Base-by-base conservation (phyloP, 2,329 filamentous ascomycete species). In the Colletotrichum caudatum region DNA sequence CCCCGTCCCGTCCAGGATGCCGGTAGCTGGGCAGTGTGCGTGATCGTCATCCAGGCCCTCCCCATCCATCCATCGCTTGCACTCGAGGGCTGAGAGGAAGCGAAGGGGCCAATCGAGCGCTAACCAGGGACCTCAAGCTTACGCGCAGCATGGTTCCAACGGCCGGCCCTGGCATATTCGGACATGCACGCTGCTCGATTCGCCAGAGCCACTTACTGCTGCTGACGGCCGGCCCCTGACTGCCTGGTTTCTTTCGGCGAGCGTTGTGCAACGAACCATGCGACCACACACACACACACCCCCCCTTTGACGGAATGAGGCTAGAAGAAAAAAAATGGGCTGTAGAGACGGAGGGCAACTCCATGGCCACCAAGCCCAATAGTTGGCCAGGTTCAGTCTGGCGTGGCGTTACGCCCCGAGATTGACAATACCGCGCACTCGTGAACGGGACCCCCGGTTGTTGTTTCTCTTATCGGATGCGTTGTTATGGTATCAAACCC, bases 101-200 rank as follows among this genome's bases (percentile, higher is more conserved):
- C 11, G 54, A 20, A 9, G 23, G 23, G 23, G 44, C 58, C 44
- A 61, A 61, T 33, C 44, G 20, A 48, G 29, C 57, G 44, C 44
- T 58, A 62, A 71, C 53, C 16, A 54, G 59, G 63, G 59, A 68
- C 58, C 33, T 41, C 39, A 71, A 57, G 50, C 58, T 58, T 50
- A 9, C 6, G 35, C 35, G 35, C 35, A 35, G 35, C 9, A 58
- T 35, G 57, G 50, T 58, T 23, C 57, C 64, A 62, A 50, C 18
- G 59, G 59, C 69, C 18, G 59, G 59, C 69, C 69, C 69, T 71
- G 69, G 53, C 64, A 71, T 58, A 65, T 54, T 64, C 29, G 58
- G 53, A 71, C 48, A 71, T 69, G 69, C 69, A 71, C 16, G 69
- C 53, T 46, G 53, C 69, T 54, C 64, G 16, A 54, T 71, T 53